A percentile compares a stretch with the other conserved stretches of the same genome.
Conservation (phyloP, 345 rosid species). For the Heritiera littoralis region DNA sequence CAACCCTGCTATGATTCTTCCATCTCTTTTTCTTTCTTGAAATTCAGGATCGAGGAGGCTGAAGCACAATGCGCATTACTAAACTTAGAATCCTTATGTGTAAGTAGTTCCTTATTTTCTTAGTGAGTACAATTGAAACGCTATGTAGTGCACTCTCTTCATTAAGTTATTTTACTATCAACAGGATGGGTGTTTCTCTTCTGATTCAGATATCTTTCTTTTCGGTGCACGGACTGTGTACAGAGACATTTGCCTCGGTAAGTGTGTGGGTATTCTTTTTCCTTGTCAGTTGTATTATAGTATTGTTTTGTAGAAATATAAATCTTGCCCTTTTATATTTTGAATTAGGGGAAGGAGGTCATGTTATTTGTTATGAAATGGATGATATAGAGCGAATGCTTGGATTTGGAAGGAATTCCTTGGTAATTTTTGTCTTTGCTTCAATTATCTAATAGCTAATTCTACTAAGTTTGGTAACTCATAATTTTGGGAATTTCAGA, state of each 20-base stretch:
- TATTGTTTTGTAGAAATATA: slow-evolving; percentile 9
- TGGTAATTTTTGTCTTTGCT: slow-evolving; percentile 53
- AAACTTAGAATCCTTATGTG: slow-evolving; percentile 82
- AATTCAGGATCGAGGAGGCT: slow-evolving; percentile 82
- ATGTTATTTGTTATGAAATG: slow-evolving; percentile 91
- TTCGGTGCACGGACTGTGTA: slow-evolving; percentile 94
- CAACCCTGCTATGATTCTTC: neutral
- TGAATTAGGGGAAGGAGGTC: slow-evolving; percentile 80
- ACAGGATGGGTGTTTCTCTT: slow-evolving; percentile 94
- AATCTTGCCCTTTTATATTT: slow-evolving; percentile 24
- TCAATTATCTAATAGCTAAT: slow-evolving; percentile 16
- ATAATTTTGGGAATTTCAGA: slow-evolving; percentile 43
- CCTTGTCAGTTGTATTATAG: slow-evolving; percentile 8
- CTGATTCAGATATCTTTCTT: slow-evolving; percentile 91
- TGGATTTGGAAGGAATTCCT: slow-evolving; percentile 86
- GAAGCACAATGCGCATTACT: slow-evolving; percentile 92
- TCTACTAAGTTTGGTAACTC: neutral
- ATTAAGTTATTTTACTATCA: slow-evolving; percentile 17
- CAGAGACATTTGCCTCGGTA: slow-evolving; percentile 87
- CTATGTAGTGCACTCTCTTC: slow-evolving; percentile 7
- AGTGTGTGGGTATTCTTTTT: slow-evolving; percentile 25
- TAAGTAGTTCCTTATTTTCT: slow-evolving; percentile 37
- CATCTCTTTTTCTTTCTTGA: slow-evolving; percentile 13
- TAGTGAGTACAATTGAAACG: slow-evolving; percentile 9
- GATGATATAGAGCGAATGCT: slow-evolving; percentile 74